Evolutionary conservation across 441 rosid genomes (phyloP).

Genomic region (Populus hybrid): DNA sequence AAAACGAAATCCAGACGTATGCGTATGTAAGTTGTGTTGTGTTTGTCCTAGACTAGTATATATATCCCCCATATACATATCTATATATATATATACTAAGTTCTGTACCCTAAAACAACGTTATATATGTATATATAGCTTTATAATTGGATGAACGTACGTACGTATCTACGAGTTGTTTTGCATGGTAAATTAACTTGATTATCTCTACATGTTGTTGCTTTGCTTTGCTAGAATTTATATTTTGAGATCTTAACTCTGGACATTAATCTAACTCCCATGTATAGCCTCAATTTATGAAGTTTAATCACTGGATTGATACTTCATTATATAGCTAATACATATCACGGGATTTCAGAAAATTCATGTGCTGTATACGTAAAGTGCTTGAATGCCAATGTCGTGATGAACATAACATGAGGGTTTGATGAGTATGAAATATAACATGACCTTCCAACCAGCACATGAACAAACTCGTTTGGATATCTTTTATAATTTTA

Average conservation of each 20-base stretch:
- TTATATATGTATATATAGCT: not conserved
- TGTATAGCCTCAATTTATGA: not conserved
- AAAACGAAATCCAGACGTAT: not conserved
- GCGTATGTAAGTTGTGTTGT: not conserved
- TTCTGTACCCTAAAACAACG: constrained; percentile 11
- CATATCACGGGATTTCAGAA: no score
- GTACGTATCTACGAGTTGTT: not conserved
- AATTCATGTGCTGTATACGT: no score
- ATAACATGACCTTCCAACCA: no score
- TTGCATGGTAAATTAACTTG: not conserved
- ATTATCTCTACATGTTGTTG: not conserved
- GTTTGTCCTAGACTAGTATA: not conserved
- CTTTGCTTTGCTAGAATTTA: not conserved
- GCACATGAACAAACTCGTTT: no score
- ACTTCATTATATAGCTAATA: not conserved
- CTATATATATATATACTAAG: constrained; percentile 7
- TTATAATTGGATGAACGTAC: not conserved
- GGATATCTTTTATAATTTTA: no score
- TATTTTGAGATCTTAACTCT: not conserved
- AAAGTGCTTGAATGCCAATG: no score
- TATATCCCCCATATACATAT: not conserved
- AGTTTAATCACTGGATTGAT: not conserved
- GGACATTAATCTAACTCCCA: not conserved
- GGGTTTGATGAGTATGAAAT: no score
- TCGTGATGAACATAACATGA: no score